Evolutionary conservation across 2,329 filamentous ascomycete genomes (phyloP).

Genomic region (Knoxdaviesia proteae): DNA sequence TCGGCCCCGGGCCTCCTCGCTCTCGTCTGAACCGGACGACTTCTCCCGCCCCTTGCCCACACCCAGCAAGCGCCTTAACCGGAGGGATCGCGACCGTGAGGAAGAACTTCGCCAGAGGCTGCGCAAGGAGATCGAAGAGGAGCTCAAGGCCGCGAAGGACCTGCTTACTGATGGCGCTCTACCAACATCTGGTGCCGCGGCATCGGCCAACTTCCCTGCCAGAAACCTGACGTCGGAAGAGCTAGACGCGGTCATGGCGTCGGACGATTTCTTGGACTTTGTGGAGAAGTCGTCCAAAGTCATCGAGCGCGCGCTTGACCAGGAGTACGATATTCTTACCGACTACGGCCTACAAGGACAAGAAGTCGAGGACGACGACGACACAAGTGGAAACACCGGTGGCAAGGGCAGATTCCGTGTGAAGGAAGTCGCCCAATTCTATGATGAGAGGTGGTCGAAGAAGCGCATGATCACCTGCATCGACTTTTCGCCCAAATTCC

Average conservation of each 20-base stretch:
- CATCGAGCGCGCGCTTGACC: slow-evolving; percentile 82
- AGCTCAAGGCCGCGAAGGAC: slow-evolving; percentile 54
- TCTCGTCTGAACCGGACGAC: slow-evolving; percentile 41
- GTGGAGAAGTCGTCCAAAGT: slow-evolving; percentile 92
- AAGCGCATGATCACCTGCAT: slow-evolving; percentile 94
- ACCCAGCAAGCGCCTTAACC: slow-evolving; percentile 54
- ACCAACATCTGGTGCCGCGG: slow-evolving; percentile 11
- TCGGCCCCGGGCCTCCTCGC: slow-evolving; percentile 30
- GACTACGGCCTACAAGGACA: slow-evolving; percentile 76
- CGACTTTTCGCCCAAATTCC: slow-evolving; percentile 89
- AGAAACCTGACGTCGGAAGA: slow-evolving; percentile 69
- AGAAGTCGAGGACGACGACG: slow-evolving; percentile 63
- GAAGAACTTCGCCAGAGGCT: slow-evolving; percentile 77
- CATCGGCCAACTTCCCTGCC: slow-evolving; percentile 44
- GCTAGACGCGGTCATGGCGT: slow-evolving; percentile 72
- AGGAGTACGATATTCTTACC: slow-evolving; percentile 88
- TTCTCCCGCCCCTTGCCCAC: slow-evolving; percentile 30
- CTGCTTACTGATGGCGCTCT: slow-evolving; percentile 28
- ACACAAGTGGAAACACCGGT: slow-evolving; percentile 47
- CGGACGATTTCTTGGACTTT: slow-evolving; percentile 86
- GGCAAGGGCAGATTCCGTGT: slow-evolving; percentile 55
- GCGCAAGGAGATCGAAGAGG: slow-evolving; percentile 78
- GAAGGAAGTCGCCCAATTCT: slow-evolving; percentile 82
- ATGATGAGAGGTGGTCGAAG: slow-evolving; percentile 87
- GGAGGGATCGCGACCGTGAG: slow-evolving; percentile 61